These are phyloP conservation scores for Trichoderma polysporum DNA, from an alignment of 2,329 filamentous ascomycete species.

Conservation along the genomic window DNA sequence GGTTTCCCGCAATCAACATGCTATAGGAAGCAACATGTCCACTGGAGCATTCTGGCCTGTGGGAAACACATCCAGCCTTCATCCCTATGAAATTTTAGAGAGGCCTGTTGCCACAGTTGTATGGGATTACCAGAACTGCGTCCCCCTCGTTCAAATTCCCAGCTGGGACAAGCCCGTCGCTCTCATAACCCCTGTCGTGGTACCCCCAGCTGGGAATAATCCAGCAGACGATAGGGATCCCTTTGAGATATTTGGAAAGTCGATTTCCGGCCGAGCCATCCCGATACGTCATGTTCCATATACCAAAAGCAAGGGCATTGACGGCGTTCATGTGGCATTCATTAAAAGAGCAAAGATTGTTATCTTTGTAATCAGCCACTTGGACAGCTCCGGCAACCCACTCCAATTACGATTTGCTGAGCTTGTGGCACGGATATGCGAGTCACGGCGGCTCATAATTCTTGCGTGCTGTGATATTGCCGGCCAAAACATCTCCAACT, in stretches of 20 bases:
- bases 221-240: conserved; percentile 57
- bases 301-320: conserved; percentile 62
- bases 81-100: background rate
- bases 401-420: conserved; percentile 55
- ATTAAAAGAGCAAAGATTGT: conserved; percentile 59
- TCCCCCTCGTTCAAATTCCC: conserved; percentile 49
- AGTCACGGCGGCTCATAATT: conserved; percentile 51
- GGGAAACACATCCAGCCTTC: background rate
- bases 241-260: conserved; percentile 68
- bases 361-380: conserved; percentile 59
- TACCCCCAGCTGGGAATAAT: conserved; percentile 42
- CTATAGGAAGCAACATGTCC: conserved; percentile 11
- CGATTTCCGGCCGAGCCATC: conserved; percentile 58
- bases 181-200: conserved; percentile 58
- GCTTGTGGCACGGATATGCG: conserved; percentile 43
- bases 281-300: conserved; percentile 72
- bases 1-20: background rate
- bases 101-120: conserved; percentile 31
- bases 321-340: conserved; percentile 61
- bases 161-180: conserved; percentile 56
- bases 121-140: conserved; percentile 45
- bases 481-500: conserved; percentile 40
- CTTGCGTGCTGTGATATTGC: conserved; percentile 51
- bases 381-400: conserved; percentile 45
- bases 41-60: background rate